Base-by-base conservation (phyloP, 768 basidiomycete species). In the Antrodiella citrinella region DNA sequence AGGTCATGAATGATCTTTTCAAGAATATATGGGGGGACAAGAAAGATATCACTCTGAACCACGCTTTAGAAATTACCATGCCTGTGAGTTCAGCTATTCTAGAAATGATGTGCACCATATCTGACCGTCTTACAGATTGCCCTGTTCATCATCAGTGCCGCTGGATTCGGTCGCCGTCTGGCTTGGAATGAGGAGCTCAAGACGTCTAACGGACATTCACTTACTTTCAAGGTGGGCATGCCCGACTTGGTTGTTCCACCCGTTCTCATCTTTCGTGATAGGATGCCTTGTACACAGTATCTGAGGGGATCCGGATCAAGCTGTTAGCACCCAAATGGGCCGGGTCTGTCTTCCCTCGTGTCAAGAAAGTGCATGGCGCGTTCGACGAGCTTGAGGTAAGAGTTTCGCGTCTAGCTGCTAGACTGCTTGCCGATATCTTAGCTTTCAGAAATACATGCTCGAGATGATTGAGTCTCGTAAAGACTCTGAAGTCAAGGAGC, bases 401-500 rank as follows among this genome's bases (percentile, higher is more conserved):
- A 38, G 9, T n/a, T 40, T n/a, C 4, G 18, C 4, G 13, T 38
- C 5, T n/a, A n/a, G n/a, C n/a, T n/a, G n/a, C n/a, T n/a, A n/a
- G n/a, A n/a, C n/a, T n/a, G n/a, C n/a, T n/a, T n/a, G n/a, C n/a
- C n/a, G n/a, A n/a, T n/a, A n/a, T n/a, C n/a, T n/a, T n/a, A n/a
- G n/a, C 30, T 35, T 7, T 7, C 54, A 74, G 73, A 51, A 30
- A 35, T 80, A 78, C 54, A 75, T 81, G 71, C 57, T 59, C 2
- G 77, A 80, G 58, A 80, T 81, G 77, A 76, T 81, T 41, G 57
- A 63, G 19, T 70, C 67, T 26, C 73, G 78, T 2, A 67, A 67
- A 43, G 46, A 44, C 3, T 58, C 65, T 4, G 65, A 61, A 48
- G 62, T 60, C 47, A 69, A 70, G 48, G 68, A 63, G 47, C 68